Conservation (phyloP, 2,329 filamentous ascomycete genomes). For the Seiridium cupressi region DNA sequence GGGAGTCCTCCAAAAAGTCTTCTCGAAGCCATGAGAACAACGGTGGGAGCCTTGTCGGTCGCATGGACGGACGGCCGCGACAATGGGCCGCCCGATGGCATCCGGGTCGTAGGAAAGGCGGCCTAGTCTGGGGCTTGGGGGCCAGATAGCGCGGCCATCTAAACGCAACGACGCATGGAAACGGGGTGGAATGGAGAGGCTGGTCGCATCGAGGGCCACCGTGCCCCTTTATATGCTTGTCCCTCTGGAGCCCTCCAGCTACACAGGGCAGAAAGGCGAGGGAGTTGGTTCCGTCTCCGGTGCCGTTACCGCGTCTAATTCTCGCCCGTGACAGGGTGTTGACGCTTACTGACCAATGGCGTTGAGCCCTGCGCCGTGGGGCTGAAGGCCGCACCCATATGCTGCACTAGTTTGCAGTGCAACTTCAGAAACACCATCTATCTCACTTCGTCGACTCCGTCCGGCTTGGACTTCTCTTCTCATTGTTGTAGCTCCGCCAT, state of each 20-base stretch:
- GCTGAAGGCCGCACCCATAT: slow-evolving; percentile 13
- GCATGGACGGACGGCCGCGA: slow-evolving; percentile 15
- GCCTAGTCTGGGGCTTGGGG: slow-evolving; percentile 25
- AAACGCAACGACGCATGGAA: slow-evolving; percentile 14
- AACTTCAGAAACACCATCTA: background rate
- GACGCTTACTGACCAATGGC: slow-evolving; percentile 25
- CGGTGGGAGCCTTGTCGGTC: slow-evolving; percentile 21
- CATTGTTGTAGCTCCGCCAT: no score
- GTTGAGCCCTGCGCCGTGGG: slow-evolving; percentile 11
- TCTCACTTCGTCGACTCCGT: no score
- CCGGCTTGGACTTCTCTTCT: no score
- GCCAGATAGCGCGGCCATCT: slow-evolving; percentile 22
- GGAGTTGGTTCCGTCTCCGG: slow-evolving; percentile 8
- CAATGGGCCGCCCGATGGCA: slow-evolving; percentile 22
- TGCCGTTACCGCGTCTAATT: slow-evolving; percentile 17
- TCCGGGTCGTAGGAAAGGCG: slow-evolving; percentile 18
- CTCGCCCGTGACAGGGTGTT: slow-evolving; percentile 8
- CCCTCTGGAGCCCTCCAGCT: slow-evolving; percentile 7
- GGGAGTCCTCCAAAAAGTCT: slow-evolving; percentile 8
- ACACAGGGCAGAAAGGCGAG: slow-evolving; percentile 19
- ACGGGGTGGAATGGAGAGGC: slow-evolving; percentile 10
- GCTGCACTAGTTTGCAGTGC: background rate
- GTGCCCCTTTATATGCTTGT: slow-evolving; percentile 26
- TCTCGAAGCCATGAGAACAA: slow-evolving; percentile 7
- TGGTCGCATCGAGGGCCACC: slow-evolving; percentile 20